A percentile compares a stretch with the other conserved stretches of the same genome.
These are phyloP conservation scores for Barnettozyma siamensis DNA, from an alignment of 805 yeast genomes.

Conservation along the genomic window DNA sequence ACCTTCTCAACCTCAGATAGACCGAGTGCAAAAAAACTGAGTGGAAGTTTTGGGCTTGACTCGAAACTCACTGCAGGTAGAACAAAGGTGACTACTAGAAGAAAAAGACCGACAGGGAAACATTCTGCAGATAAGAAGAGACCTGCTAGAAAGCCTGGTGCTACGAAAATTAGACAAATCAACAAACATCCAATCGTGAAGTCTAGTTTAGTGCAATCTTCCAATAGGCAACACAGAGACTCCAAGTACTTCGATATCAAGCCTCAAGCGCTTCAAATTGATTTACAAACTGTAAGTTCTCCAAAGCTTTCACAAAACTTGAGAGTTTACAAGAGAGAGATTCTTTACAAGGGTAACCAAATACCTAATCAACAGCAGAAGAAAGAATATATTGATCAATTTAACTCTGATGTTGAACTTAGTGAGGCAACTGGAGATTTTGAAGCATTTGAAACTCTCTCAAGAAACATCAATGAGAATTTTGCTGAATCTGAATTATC, in stretches of 20 bases:
- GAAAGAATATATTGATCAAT: background rate
- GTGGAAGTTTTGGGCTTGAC: background rate
- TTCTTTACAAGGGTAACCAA: background rate
- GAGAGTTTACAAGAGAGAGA: constrained; percentile 1
- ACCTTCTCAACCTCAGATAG: constrained; percentile 10
- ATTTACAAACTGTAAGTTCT: background rate
- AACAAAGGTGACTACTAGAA: constrained; percentile 2
- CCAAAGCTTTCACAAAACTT: background rate
- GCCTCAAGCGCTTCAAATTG: background rate
- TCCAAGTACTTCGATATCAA: background rate
- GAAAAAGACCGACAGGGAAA: background rate
- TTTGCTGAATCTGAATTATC: too few species aligned
- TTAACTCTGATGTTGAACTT: too few species aligned
- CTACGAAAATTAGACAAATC: background rate
- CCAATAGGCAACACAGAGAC: constrained; percentile 3
- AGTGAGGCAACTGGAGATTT: too few species aligned
- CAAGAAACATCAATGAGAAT: too few species aligned
- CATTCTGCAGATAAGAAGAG: constrained; percentile 2
- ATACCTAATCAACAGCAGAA: background rate
- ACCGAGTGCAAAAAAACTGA: background rate
- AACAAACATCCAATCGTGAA: background rate
- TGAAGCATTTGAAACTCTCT: too few species aligned
- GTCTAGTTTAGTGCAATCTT: background rate
- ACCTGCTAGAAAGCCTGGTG: background rate
- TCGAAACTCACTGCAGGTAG: background rate